These are phyloP conservation scores for Talaromyces sp. DNA, from an alignment of 2,329 filamentous ascomycete genomes.

Conservation along the genomic window DNA sequence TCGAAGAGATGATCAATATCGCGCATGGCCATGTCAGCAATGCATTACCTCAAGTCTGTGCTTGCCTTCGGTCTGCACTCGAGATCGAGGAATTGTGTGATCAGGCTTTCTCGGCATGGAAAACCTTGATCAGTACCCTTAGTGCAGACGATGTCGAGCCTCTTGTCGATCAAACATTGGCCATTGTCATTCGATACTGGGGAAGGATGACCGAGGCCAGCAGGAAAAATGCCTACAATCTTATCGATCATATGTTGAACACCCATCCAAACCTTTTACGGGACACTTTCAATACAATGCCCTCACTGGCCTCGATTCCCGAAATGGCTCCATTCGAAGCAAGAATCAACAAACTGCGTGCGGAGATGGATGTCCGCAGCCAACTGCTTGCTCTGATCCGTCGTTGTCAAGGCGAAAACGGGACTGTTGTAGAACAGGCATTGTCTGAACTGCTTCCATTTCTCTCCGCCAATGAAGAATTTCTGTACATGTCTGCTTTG, in stretches of 20 bases:
- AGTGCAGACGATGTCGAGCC: conserved; percentile 77
- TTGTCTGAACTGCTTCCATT: conserved; percentile 75
- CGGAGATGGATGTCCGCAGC: conserved; percentile 65
- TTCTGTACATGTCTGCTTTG: conserved; percentile 76
- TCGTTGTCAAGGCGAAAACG: conserved; percentile 80
- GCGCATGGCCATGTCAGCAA: conserved; percentile 73
- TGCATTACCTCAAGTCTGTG: conserved; percentile 81
- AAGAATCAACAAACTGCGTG: conserved; percentile 67
- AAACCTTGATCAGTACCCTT: conserved; percentile 72
- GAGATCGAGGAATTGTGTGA: conserved; percentile 73
- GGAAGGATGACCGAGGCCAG: conserved; percentile 62
- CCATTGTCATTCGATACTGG: conserved; percentile 85
- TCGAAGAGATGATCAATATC: conserved; percentile 83
- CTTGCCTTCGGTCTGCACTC: conserved; percentile 86
- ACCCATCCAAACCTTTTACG: conserved; percentile 63
- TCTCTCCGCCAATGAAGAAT: conserved; percentile 71
- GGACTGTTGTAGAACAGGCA: conserved; percentile 80
- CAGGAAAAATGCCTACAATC: conserved; percentile 60
- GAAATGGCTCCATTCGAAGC: conserved; percentile 69
- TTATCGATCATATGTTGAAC: conserved; percentile 68
- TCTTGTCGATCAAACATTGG: conserved; percentile 86
- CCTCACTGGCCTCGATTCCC: conserved; percentile 72
- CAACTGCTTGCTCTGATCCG: conserved; percentile 71
- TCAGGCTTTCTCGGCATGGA: conserved; percentile 82
- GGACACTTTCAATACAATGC: conserved; percentile 72